Conservation (phyloP, 192 early-diverging fungal species). For the Coemansia sp. region DNA sequence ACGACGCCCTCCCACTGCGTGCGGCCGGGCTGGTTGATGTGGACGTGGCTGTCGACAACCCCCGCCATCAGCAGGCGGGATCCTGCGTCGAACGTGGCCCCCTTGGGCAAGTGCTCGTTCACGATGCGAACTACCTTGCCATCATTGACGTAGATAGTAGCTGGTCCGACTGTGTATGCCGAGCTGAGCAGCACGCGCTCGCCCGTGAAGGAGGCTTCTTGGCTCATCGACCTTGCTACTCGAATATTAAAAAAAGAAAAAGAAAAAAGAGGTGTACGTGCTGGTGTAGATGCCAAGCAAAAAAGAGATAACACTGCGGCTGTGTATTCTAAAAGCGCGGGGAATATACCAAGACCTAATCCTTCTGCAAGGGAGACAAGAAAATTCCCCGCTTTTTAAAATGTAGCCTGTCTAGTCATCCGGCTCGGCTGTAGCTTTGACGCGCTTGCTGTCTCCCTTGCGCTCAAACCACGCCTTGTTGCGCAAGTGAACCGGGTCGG, state of each 20-base stretch:
- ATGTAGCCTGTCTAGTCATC: not conserved
- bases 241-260: not conserved
- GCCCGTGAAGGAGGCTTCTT: constrained; percentile 43
- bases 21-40: constrained; percentile 82
- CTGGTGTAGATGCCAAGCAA: not conserved
- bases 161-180: constrained; percentile 49
- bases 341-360: constrained; percentile 3
- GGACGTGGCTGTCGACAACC: constrained; percentile 76
- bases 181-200: constrained; percentile 52
- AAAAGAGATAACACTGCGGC: not conserved
- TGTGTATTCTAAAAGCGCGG: not conserved
- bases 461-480: constrained; percentile 49
- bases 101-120: constrained; percentile 35
- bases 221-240: constrained; percentile 17
- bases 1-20: constrained; percentile 84
- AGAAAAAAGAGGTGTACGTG: not conserved
- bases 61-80: constrained; percentile 68
- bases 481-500: constrained; percentile 38
- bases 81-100: constrained; percentile 56
- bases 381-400: constrained; percentile 9
- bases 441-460: constrained; percentile 26
- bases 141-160: constrained; percentile 58
- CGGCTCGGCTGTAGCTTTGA: not conserved
- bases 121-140: constrained; percentile 59
- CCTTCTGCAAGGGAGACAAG: not conserved